phyloP scores from a whole-genome alignment of 208 protist species.

The Wallacemonas sp. region DNA sequence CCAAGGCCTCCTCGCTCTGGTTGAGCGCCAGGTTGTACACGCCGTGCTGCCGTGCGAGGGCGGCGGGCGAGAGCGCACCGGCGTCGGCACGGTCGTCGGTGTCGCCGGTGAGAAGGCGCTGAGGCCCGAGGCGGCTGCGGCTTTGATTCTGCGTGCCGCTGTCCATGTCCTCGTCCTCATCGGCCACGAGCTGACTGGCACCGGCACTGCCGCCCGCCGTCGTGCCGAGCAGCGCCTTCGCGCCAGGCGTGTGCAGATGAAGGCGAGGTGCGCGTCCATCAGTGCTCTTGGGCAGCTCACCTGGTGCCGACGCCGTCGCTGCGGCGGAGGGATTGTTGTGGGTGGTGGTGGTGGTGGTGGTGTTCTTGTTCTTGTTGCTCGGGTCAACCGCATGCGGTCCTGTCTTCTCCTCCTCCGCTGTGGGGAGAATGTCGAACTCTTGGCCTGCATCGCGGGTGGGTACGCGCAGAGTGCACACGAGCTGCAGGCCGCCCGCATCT shows the following conservation, averaged over 20 bases:
- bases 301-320: background rate
- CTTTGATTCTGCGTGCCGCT: background rate
- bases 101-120: constrained; percentile 13
- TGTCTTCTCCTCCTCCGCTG: background rate
- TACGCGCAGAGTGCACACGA: constrained; percentile 14
- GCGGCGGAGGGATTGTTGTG: too few relatives aligned
- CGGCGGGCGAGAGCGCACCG: constrained; percentile 1
- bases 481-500: constrained; percentile 2
- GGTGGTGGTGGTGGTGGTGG: too few relatives aligned
- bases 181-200: too few relatives aligned
- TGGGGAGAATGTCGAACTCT: background rate
- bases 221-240: background rate
- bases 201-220: too few relatives aligned
- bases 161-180: background rate
- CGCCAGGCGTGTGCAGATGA: background rate
- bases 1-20: constrained; percentile 67
- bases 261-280: background rate
- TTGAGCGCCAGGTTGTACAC: constrained; percentile 67
- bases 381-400: background rate
- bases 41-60: constrained; percentile 26
- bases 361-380: too few relatives aligned
- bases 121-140: constrained; percentile 6
- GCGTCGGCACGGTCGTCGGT: constrained; percentile 6
- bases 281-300: background rate
- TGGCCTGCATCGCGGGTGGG: constrained; percentile 22